Base-by-base conservation (phyloP, 2,329 filamentous ascomycete species). In the Fusarium sp. region DNA sequence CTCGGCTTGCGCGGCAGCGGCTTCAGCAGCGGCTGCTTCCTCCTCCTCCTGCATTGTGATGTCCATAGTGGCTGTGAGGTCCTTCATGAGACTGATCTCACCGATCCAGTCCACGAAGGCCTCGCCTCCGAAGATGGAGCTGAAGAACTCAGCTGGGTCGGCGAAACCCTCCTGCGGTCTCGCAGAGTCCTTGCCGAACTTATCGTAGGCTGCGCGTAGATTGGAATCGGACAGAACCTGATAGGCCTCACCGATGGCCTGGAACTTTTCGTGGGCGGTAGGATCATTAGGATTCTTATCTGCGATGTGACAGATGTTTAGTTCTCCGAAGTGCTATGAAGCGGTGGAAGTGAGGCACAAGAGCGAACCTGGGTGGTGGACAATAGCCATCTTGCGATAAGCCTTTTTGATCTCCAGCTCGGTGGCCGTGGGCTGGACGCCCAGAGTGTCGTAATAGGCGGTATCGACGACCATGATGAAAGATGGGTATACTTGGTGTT, bases 241-340 rank as follows among this genome's bases (percentile, higher is more conserved):
- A 79, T 91, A 91, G 48, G 90, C 90, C 78, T 91, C 89, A 76
- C 89, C 89, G 77, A 97, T 95, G 65, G 89, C 90, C 84, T 99
- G 96, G 83, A 99, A 99, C 81, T 95, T 95, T 78, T 91, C 93
- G 83, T 97, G 93, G 40, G 96, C 96, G 27, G 92, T 94, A 73
- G 96, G 95, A 80, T 99, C 96, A 78, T 95, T 93, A 63, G 95
- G 96, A 83, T 99, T 99, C 86, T 99, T 99, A 85, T 99, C 96
- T 93, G 79, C 26, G 57, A 56, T 59, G 66, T 64, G 74, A 61
- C 40, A 40, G 42, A 54, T 11, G 42, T 42, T 75, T 35, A 70
- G 63, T 54, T 42, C 27, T 20, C 33, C 30, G 23, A 20, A 27
- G 45, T 33, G 15, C 17, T 27, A 58, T 12, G 17, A 65, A 60